Evolutionary conservation across 768 basidiomycete species (phyloP), one percentile per base, ranked within the genome.

Genomic region (Trametes maxima): DNA sequence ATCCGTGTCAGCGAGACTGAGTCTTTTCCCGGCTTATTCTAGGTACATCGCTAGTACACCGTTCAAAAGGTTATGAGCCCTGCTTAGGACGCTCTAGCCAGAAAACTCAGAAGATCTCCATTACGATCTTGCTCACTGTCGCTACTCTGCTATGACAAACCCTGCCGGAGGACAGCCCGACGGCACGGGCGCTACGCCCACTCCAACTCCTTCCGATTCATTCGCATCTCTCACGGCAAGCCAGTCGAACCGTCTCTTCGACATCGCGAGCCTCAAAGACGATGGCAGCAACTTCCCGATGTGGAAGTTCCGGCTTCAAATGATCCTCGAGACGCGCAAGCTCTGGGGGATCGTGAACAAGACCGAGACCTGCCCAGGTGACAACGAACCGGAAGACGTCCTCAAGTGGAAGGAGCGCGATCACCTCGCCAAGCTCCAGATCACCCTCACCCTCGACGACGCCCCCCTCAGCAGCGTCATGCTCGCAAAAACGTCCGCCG

Each of bases 371-470:
- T 12, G 12, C 8, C 37, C 37, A 39, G 8, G 8, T 14, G 33
- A 21, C 12, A 6, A 19, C 39, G 22, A 53, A 24, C n/a, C 21
- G n/a, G 39, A 39, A 14, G 37, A 14, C 7, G 8, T 28, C 37
- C 12, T 39, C 16, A 25, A 19, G 12, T 28, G n/a, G 35, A 70
- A 33, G 51, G 63, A n/a, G 64, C 52, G 69, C 67, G 1, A 24
- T 43, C 2, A 65, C 64, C 8, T 14, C 37, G 37, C 37, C 8
- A 7, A 8, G 8, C 37, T 39, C 6, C 68, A 72, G 45, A 65
- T 70, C 16, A 60, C 52, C 12, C 68, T 70, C n/a, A 70, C 69
- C 10, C 52, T 70, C n/a, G 64, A 64, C 33, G 69, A 70, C 28
- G 63, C 68, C 28, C 68, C 70, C 0, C 57, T 70, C 0, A 66